phyloP scores from a whole-genome alignment of 2,329 filamentous ascomycete species.

The Ceratocystis lukuohia region DNA sequence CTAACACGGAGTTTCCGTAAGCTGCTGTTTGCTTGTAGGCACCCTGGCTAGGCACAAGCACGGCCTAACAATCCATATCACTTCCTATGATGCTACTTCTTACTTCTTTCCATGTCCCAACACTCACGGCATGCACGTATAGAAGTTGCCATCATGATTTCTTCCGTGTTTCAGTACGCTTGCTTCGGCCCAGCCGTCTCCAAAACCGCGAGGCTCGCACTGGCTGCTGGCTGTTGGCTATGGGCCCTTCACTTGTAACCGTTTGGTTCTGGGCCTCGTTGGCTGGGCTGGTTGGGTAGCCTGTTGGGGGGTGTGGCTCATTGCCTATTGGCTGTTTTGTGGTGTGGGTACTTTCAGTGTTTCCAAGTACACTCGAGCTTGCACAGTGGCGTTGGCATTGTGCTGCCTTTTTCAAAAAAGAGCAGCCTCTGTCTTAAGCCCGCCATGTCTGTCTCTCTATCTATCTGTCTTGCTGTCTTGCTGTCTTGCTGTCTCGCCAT shows the following conservation, averaged over 20 bases:
- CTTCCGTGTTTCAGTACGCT: constrained; percentile 7
- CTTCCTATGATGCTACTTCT: too few relatives aligned
- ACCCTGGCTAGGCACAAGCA: background rate
- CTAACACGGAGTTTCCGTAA: background rate
- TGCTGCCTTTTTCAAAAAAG: background rate
- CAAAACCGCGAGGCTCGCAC: background rate
- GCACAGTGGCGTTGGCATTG: background rate
- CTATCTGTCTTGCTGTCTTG: background rate
- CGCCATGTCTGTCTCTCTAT: background rate
- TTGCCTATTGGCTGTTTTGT: background rate
- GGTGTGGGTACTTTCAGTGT: background rate
- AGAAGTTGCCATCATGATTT: background rate
- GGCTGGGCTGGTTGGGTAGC: background rate
- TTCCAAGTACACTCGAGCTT: background rate
- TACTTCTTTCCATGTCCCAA: too few relatives aligned
- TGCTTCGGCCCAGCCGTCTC: background rate
- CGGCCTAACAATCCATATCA: too few relatives aligned
- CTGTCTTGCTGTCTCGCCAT: background rate
- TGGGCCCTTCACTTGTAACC: background rate
- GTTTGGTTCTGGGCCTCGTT: background rate
- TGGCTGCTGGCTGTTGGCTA: background rate
- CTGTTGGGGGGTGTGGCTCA: too few relatives aligned
- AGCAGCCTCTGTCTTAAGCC: background rate
- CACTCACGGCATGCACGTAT: too few relatives aligned
- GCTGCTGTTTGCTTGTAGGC: background rate